phyloP scores from a whole-genome alignment of 2,329 filamentous ascomycete genomes.

The Acrodontium crateriforme region DNA sequence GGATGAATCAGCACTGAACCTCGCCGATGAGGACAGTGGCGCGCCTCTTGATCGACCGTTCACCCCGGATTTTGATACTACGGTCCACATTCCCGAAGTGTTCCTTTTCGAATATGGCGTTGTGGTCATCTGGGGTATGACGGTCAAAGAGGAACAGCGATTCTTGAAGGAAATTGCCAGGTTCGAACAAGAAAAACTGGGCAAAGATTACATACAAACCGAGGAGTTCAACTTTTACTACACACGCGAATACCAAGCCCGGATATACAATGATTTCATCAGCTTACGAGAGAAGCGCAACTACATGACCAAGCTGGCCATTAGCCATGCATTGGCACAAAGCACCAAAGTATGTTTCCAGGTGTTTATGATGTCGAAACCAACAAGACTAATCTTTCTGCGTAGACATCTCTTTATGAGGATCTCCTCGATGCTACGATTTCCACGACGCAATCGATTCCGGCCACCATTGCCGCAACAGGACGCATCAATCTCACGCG shows the following conservation, averaged over 20 bases:
- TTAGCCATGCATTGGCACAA: conserved; percentile 88
- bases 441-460: conserved; percentile 82
- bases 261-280: conserved; percentile 99
- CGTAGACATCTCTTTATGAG: conserved; percentile 81
- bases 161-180: conserved; percentile 90
- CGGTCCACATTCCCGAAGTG: conserved; percentile 82
- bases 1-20: neutral
- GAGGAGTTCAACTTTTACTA: conserved; percentile 99
- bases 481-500: conserved; percentile 83
- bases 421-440: conserved; percentile 90
- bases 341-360: conserved; percentile 61
- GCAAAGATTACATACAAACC: conserved; percentile 77
- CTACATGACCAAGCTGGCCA: conserved; percentile 96
- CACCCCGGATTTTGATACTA: conserved; percentile 65
- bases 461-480: conserved; percentile 79
- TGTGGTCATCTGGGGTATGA: conserved; percentile 98
- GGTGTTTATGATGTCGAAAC: neutral
- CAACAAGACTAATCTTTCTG: too few relatives aligned
- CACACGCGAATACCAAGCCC: conserved; percentile 89
- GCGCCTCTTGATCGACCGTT: conserved; percentile 13
- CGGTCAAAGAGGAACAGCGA: conserved; percentile 69
- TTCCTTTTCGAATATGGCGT: conserved; percentile 97
- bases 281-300: conserved; percentile 84
- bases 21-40: too few relatives aligned
- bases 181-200: conserved; percentile 84